Evolutionary conservation across 2,329 filamentous ascomycete species (phyloP), one percentile per base, ranked within the genome.

Genomic region (Exutisphaerella laricina): DNA sequence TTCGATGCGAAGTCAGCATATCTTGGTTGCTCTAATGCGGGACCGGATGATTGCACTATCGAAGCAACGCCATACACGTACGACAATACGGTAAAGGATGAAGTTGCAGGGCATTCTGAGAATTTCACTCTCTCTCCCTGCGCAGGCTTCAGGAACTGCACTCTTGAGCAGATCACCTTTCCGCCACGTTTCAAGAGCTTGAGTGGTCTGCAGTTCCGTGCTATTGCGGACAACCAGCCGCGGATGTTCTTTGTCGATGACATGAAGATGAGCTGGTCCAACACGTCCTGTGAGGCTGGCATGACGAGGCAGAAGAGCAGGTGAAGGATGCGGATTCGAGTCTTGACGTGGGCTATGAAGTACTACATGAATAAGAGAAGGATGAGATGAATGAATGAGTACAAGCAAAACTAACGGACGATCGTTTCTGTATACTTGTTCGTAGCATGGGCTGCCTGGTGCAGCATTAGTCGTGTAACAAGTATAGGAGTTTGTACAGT

Each of bases 231-330:
- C 22, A 41, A 50, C 20, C 48, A 60, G 50, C 54, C 59, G 37
- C 59, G 58, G 4, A 59, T 67, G 53, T 70, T 67, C 53, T 70
- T 74, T 60, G 61, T 74, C 60, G 73, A 75, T 49, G 65, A 71
- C 44, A 53, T 76, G 43, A 50, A 63, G 33, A 55, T 74, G 55
- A 66, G 63, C 30, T 77, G 73, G 73, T 66, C 60, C 43, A 69
- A 76, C 59, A 70, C 70, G 47, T 70, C 61, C 29, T 76, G 73
- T 50, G 63, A 60, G 25, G 72, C 73, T 39, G 73, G 82, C 74
- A 56, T 85, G 84, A 0, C 84, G 82, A 32, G 90, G 23, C 40
- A 49, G 41, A 34, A 36, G 21, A 49, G 38, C 30, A 23, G 26
- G 16, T 48, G 25, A 43, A 26, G 16, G 6, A n/a, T 7, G 32